Evolutionary conservation across 2,329 filamentous ascomycete genomes (phyloP), one percentile per base, ranked within the genome.

Genomic region (Stenocarpella maydis): DNA sequence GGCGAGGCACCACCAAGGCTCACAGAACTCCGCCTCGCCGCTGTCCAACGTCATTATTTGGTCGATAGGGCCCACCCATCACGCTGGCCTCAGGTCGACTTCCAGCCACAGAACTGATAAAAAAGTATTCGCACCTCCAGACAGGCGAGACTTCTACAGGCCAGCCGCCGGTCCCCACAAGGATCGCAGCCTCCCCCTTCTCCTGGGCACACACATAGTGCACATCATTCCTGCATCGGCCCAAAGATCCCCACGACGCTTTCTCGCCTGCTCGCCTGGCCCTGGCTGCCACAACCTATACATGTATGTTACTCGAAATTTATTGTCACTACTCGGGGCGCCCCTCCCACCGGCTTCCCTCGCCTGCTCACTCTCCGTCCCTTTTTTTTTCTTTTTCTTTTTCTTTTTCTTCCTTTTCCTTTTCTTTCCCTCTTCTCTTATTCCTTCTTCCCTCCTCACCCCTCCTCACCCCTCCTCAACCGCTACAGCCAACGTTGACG

Each of bases 21-120:
- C 41, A 61, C 58, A 61, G 58, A 61, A 34, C 41, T 47, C 58
- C 55, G 55, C 55, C 26, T 41, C 55, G 6, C 54, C 37, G 34
- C 54, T 24, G 54, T 37, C 39, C 24, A 61, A 61, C 58, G 58
- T 61, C 58, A 61, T 61, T n/a, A 47, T 61, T 61, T 49, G 58
- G 58, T 34, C 58, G 55, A 24, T 28, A 24, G 41, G 41, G 21
- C 58, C 58, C 58, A 61, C 58, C 24, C 58, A 34, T 61, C 26
- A 26, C 24, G 58, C 58, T 61, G 58, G 55, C 41, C 41, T 47
- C 58, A 61, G 58, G 58, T 61, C 58, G 58, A 61, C 58, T 61
- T 61, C 41, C 58, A 61, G 52, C 52, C 52, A 54, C 31, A 31
- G 34, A 50, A 26, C 26, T 17, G 34, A 8, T 10, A 37, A 8